Base-by-base conservation (phyloP, 306 rosid species). In the Malus fusca region DNA sequence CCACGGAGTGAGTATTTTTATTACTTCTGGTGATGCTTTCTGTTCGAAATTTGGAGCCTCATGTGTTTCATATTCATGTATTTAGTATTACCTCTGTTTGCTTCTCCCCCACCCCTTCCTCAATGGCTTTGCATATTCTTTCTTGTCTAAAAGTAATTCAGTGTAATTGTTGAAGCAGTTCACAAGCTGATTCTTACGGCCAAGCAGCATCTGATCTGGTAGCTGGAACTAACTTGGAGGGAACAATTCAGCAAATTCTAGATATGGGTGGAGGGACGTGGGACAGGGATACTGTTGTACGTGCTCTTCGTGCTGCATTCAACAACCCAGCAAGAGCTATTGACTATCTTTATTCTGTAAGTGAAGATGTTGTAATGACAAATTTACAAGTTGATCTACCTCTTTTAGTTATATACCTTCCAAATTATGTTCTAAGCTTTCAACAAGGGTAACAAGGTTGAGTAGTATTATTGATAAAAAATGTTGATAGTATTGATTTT, bases 251-350 rank as follows among this genome's bases (percentile, higher is more conserved):
- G 81, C 97, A 91, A 79, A 91, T 94, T 58, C 87, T 94, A 77
- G 96, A 87, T 53, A 85, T 94, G 87, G 98, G 98, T 60, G 98
- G 94, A 42, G 98, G 97, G 35, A 86, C 85, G 71, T 94, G 98
- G 98, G 97, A 94, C 56, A 90, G 94, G 81, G 98, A 91, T 62
- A 91, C 91, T 73, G 98, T 94, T 70, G 76, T 87, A 40, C 91
- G 93, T 53, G 97, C 98, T 72, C 92, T 94, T 68, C 94, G 97
- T 26, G 94, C 98, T 85, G 97, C 98, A 51, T 94, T 42, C 81
- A 94, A 94, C 83, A 94, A 94, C 84, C 98, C 98, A 21, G 98
- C 87, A 82, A 91, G 98, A 82, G 97, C 97, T 62, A 87, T 93
- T 79, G 98, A 93, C 79, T 93, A 91, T 85, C 85, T 93, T 40